phyloP scores from a whole-genome alignment of 345 rosid genomes.

The Pseudoturritis turrita region DNA sequence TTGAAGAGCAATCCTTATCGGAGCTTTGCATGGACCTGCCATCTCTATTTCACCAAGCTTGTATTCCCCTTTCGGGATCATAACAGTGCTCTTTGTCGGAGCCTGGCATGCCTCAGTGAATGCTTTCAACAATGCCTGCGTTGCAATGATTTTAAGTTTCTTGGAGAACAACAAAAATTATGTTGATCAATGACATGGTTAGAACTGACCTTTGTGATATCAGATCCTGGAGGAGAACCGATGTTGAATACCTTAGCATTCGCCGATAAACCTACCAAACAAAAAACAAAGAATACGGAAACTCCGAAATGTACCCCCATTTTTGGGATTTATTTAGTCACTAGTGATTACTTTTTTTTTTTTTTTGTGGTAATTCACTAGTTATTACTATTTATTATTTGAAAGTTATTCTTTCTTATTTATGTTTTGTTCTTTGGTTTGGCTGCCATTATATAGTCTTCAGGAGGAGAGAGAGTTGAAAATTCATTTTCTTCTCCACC shows the following conservation, averaged over 20 bases:
- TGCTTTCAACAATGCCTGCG: constrained; percentile 21
- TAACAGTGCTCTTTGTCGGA: not conserved
- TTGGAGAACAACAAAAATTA: not conserved
- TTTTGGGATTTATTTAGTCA: not conserved
- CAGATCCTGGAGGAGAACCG: constrained; percentile 16
- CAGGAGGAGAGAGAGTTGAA: not conserved
- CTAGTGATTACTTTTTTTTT: constrained; percentile 14
- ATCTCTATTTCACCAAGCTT: constrained; percentile 12
- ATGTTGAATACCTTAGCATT: constrained; percentile 24
- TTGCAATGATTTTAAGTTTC: not conserved
- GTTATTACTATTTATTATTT: not conserved
- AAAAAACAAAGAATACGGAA: not conserved
- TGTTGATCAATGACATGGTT: not conserved
- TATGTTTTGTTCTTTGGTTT: constrained; percentile 1
- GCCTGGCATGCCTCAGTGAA: constrained; percentile 27
- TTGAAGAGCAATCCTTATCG: constrained; percentile 6
- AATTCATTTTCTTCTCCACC: constrained; percentile 2
- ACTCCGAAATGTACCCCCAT: constrained; percentile 18
- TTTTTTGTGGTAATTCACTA: constrained; percentile 7
- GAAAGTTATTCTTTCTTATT: not conserved
- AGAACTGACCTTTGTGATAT: constrained; percentile 16
- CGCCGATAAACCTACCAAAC: constrained; percentile 23
- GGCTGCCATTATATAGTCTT: constrained; percentile 14
- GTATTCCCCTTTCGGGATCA: constrained; percentile 32
- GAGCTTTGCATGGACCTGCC: constrained; percentile 31